Evolutionary conservation across 352 stramenopile genomes (phyloP).

Genomic region (Globisporangium spiculum): DNA sequence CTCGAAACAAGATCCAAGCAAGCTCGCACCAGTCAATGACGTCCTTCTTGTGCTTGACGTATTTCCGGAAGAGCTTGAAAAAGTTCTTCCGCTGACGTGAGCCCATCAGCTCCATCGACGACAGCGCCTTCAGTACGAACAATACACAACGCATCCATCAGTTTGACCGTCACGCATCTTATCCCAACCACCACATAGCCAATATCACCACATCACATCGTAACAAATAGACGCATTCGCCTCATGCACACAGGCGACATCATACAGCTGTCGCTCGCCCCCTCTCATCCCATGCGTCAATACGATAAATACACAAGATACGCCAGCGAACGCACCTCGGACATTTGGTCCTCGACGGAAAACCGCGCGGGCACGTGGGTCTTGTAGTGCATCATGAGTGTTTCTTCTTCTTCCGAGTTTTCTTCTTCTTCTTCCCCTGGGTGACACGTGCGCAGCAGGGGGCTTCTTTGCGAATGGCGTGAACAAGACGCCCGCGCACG

Average conservation of each 20-base stretch:
- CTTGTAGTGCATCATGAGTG: conserved; percentile 76
- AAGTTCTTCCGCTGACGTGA: conserved; percentile 83
- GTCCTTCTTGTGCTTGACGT: conserved; percentile 78
- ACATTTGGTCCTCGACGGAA: conserved; percentile 87
- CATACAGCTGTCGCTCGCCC: background rate
- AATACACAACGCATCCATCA: background rate
- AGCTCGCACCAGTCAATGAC: conserved; percentile 71
- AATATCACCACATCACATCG: background rate
- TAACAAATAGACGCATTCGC: too few relatives aligned
- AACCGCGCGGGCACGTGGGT: conserved; percentile 82
- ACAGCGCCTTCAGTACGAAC: conserved; percentile 44
- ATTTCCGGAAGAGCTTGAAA: conserved; percentile 89
- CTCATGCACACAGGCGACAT: background rate
- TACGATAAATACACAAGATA: background rate
- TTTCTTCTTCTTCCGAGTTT: background rate
- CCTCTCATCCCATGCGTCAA: background rate
- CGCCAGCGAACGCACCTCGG: conserved; percentile 42
- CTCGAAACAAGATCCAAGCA: background rate
- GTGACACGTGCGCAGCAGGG: background rate
- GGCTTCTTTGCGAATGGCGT: conserved; percentile 6
- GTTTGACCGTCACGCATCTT: background rate
- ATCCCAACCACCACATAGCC: background rate
- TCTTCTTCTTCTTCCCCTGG: background rate
- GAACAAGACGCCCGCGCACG: background rate
- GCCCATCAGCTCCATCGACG: conserved; percentile 77